Percentiles rank a stretch among this genome's conserved stretches.
Evolutionary conservation across 2,329 filamentous ascomycete species (phyloP).

Genomic region (Purpureocillium lavendulum): DNA sequence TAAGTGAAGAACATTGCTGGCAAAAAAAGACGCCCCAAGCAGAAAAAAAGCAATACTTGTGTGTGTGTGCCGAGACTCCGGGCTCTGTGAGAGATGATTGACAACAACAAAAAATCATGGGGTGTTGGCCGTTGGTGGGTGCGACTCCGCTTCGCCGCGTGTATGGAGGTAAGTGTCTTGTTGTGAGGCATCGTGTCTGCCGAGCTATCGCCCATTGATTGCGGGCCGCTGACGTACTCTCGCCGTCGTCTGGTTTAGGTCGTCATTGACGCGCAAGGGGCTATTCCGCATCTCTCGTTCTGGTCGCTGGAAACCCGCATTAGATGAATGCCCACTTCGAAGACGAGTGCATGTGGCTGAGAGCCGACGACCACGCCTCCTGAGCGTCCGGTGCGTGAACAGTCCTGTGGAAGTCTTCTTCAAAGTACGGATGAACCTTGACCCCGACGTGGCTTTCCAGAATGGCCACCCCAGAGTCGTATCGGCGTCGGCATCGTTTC

Average conservation of each 20-base stretch:
- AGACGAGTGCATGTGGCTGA: slow-evolving; percentile 17
- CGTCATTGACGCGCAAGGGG: no score
- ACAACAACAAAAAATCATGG: no score
- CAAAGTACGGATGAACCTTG: slow-evolving; percentile 30
- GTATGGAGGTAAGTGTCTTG: background rate
- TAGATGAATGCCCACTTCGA: slow-evolving; percentile 25
- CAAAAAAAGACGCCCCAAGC: background rate
- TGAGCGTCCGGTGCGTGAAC: slow-evolving; percentile 28
- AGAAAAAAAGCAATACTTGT: slow-evolving; percentile 4
- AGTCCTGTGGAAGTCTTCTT: slow-evolving; percentile 33
- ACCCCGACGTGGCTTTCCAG: slow-evolving; percentile 29
- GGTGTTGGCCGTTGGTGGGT: background rate
- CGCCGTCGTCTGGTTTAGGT: no score
- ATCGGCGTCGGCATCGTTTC: slow-evolving; percentile 32
- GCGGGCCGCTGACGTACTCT: no score
- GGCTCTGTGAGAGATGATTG: slow-evolving; percentile 6
- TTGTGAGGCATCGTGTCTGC: background rate
- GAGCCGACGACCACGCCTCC: slow-evolving; percentile 28
- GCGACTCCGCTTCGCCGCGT: background rate
- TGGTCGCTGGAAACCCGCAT: slow-evolving; percentile 8
- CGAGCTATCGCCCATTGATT: no score
- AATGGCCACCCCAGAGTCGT: slow-evolving; percentile 27
- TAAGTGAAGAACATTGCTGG: slow-evolving; percentile 1
- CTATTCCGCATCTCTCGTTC: no score
- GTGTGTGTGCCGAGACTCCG: slow-evolving; percentile 6